Conservation (phyloP, 306 rosid species). For the Prunus armeniaca region DNA sequence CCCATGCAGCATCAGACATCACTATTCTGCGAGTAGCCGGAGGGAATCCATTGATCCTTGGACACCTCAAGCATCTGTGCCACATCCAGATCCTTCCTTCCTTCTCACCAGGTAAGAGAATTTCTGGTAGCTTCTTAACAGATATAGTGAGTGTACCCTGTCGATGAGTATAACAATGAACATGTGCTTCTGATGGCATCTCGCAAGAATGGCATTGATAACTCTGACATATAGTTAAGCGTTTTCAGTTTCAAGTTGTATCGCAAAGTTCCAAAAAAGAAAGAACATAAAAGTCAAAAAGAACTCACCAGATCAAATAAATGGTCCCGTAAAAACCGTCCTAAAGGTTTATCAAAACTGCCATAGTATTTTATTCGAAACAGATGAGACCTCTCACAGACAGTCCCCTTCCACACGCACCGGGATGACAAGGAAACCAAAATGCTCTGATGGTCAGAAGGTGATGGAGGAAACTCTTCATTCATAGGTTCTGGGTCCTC, state of each 20-base stretch:
- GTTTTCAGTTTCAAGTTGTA: conserved; percentile 22
- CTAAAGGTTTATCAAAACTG: conserved; percentile 87
- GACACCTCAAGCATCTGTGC: conserved; percentile 97
- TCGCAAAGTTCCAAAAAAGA: conserved; percentile 13
- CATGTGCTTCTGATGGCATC: conserved; percentile 98
- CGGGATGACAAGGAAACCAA: conserved; percentile 94
- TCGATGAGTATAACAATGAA: conserved; percentile 89
- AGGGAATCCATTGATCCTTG: conserved; percentile 84
- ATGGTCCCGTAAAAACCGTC: conserved; percentile 83
- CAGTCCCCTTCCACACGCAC: conserved; percentile 97
- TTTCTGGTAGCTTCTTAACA: conserved; percentile 71
- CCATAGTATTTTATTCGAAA: conserved; percentile 97
- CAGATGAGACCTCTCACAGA: conserved; percentile 93
- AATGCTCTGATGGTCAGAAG: conserved; percentile 92
- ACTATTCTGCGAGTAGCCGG: conserved; percentile 88
- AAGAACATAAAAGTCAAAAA: conserved; percentile 12
- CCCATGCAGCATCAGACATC: conserved; percentile 99
- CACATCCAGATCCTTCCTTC: conserved; percentile 99
- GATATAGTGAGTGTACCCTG: conserved; percentile 98
- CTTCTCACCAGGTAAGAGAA: conserved; percentile 82
- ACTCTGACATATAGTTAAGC: conserved; percentile 46
- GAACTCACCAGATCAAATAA: conserved; percentile 87
- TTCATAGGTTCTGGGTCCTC: conserved; percentile 33
- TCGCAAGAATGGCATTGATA: conserved; percentile 78
- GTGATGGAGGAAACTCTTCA: conserved; percentile 89